A percentile compares a stretch with the other conserved stretches of the same genome.
These are phyloP conservation scores for Cladosporium sp. DNA, from an alignment of 2,329 filamentous ascomycete species.

Conservation along the genomic window DNA sequence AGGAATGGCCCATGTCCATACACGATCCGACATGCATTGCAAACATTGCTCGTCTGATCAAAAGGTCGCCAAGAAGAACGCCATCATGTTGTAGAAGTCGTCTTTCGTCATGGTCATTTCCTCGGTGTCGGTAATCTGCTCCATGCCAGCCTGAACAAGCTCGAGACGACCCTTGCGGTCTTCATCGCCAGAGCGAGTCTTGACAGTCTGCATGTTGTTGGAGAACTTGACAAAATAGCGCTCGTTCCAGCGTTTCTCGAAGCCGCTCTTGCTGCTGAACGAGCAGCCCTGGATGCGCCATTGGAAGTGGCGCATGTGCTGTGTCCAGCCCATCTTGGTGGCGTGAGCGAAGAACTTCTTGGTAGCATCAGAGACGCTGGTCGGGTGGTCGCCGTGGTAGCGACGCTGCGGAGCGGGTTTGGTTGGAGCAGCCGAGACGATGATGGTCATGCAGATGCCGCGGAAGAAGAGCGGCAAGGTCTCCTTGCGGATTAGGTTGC, in stretches of 20 bases:
- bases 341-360: neutral
- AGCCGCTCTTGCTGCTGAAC: neutral
- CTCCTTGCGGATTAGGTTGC: neutral
- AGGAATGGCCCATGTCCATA: no score
- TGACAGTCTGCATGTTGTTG: neutral
- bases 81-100: neutral
- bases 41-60: neutral
- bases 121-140: neutral
- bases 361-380: neutral
- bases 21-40: no score
- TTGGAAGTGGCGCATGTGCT: neutral
- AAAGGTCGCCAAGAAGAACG: neutral
- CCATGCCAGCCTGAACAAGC: neutral
- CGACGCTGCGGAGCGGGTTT: neutral
- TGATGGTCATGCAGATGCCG: neutral
- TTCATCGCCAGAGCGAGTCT: neutral
- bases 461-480: conserved; percentile 5
- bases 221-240: neutral
- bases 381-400: neutral
- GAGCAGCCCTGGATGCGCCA: neutral
- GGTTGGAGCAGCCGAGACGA: neutral
- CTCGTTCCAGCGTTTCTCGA: neutral
- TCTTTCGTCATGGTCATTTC: neutral
- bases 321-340: neutral
- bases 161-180: neutral